Evolutionary conservation across 768 basidiomycete genomes (phyloP).

Genomic region (Agaricus blazei): DNA sequence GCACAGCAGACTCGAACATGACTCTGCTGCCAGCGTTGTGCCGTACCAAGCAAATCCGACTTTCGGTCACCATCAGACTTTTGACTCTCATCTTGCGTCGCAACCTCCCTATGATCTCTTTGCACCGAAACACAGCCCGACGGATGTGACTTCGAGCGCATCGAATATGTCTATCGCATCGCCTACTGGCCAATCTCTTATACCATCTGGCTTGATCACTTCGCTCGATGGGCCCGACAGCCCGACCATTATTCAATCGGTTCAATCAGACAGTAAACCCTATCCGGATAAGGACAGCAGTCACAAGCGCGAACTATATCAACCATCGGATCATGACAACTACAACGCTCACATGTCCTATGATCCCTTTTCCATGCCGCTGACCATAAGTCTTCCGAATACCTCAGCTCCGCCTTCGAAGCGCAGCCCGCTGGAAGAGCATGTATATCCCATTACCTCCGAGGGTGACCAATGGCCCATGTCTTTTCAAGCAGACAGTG

Average conservation of each 20-base stretch:
- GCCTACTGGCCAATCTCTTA: conserved; percentile 9
- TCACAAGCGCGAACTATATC: conserved; percentile 14
- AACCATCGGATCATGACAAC: background rate
- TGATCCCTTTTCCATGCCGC: background rate
- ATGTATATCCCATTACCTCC: background rate
- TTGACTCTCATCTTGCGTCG: background rate
- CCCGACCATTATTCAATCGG: conserved; percentile 17
- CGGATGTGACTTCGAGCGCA: conserved; percentile 34
- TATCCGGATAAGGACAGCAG: conserved; percentile 52
- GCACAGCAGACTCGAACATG: background rate
- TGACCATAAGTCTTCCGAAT: background rate
- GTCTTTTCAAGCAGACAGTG: background rate
- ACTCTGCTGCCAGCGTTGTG: background rate
- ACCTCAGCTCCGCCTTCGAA: background rate
- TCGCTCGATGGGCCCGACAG: conserved; percentile 11
- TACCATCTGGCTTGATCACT: conserved; percentile 13
- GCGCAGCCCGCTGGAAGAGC: conserved; percentile 1
- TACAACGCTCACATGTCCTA: background rate
- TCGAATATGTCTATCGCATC: conserved; percentile 27
- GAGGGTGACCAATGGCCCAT: background rate
- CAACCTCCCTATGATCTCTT: background rate
- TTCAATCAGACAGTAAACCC: conserved; percentile 43
- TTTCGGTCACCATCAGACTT: background rate
- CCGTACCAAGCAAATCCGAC: background rate
- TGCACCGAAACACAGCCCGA: background rate